A percentile compares a stretch with the other conserved stretches of the same genome.
phyloP scores from a whole-genome alignment of 169 alveolate species.

The Plasmodium knowlesi region DNA sequence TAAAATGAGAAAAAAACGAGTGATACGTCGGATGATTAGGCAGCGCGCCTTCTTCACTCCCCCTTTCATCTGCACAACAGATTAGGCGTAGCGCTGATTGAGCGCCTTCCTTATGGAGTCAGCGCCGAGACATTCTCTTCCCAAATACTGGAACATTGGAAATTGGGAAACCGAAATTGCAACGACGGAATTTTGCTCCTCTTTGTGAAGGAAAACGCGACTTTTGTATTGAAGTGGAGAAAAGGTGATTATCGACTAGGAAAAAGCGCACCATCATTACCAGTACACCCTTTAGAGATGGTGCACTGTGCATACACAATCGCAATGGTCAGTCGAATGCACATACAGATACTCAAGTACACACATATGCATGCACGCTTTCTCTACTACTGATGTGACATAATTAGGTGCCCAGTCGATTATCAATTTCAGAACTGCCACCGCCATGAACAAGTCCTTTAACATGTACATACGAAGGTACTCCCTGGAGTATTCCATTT shows the following conservation, averaged over 20 bases:
- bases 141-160: slow-evolving; percentile 67
- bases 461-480: slow-evolving; percentile 50
- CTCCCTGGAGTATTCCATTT: slow-evolving; percentile 61
- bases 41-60: background rate
- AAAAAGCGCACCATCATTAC: background rate
- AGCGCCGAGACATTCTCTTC: slow-evolving; percentile 54
- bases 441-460: slow-evolving; percentile 62
- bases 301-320: background rate
- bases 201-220: slow-evolving; percentile 61
- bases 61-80: background rate
- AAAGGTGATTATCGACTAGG: slow-evolving; percentile 22
- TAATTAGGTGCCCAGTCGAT: slow-evolving; percentile 59
- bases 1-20: background rate
- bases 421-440: slow-evolving; percentile 67
- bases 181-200: slow-evolving; percentile 65
- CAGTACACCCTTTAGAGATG: background rate
- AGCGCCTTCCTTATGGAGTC: slow-evolving; percentile 61
- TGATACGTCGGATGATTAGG: background rate
- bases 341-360: background rate
- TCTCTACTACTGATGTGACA: background rate
- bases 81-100: slow-evolving; percentile 61
- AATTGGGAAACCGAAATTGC: slow-evolving; percentile 41
- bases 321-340: background rate
- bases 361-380: background rate
- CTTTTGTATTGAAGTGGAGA: slow-evolving; percentile 57